These are phyloP conservation scores for Pythium insidiosum DNA, from an alignment of 352 stramenopile genomes.

Conservation along the genomic window DNA sequence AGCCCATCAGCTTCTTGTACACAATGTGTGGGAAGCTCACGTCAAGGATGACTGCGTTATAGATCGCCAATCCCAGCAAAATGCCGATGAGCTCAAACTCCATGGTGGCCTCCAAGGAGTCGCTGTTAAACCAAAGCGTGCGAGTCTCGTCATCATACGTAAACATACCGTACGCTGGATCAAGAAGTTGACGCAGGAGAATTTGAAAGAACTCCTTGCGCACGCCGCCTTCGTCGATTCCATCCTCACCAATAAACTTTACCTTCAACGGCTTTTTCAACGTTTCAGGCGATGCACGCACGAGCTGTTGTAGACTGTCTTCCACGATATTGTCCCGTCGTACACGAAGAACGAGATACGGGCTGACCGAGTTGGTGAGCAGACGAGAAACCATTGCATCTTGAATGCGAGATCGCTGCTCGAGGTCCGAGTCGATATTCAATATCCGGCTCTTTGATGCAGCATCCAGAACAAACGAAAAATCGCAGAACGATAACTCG, in stretches of 20 bases:
- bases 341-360: constrained; percentile 60
- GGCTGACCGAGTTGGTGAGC: constrained; percentile 23
- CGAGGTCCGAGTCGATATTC: constrained; percentile 69
- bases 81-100: constrained; percentile 85
- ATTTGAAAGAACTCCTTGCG: constrained; percentile 85
- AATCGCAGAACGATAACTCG: constrained; percentile 79
- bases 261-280: constrained; percentile 80
- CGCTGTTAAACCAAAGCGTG: constrained; percentile 74
- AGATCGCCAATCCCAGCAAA: constrained; percentile 72
- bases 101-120: constrained; percentile 74
- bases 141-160: constrained; percentile 65
- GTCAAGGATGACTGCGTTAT: constrained; percentile 81
- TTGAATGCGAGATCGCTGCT: constrained; percentile 50
- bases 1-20: constrained; percentile 79
- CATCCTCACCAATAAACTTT: constrained; percentile 80
- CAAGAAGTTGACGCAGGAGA: constrained; percentile 59
- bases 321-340: constrained; percentile 69
- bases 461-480: constrained; percentile 69
- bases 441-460: constrained; percentile 72
- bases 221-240: constrained; percentile 72
- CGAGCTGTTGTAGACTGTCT: constrained; percentile 64
- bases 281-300: constrained; percentile 45
- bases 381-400: constrained; percentile 40
- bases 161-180: constrained; percentile 76
- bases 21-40: constrained; percentile 73